A percentile compares a stretch with the other conserved stretches of the same genome.
Evolutionary conservation across 805 yeast species (phyloP).

Genomic region (Yarrowia alimentaria): DNA sequence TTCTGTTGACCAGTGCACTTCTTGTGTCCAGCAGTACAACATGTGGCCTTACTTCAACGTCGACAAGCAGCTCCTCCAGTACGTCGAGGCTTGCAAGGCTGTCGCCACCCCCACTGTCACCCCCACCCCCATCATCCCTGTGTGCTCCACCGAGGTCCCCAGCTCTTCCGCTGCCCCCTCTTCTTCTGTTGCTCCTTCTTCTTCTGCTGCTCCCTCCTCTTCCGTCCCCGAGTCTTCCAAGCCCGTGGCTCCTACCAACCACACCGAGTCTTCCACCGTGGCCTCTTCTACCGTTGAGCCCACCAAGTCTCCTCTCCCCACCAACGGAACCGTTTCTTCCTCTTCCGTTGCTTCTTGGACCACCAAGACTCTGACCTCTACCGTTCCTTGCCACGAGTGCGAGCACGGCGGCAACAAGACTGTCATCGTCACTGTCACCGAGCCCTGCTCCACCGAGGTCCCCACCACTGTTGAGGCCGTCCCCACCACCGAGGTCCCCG

Average conservation of each 20-base stretch:
- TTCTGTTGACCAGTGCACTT: slow-evolving; percentile 18
- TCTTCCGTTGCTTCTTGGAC: slow-evolving; percentile 27
- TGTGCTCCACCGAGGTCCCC: slow-evolving; percentile 63
- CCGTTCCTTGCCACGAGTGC: slow-evolving; percentile 33
- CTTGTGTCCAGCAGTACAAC: slow-evolving; percentile 24
- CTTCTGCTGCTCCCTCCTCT: slow-evolving; percentile 62
- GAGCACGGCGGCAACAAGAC: slow-evolving; percentile 30
- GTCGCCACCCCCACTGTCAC: slow-evolving; percentile 74
- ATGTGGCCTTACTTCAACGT: slow-evolving; percentile 21
- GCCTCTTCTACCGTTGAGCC: slow-evolving; percentile 24
- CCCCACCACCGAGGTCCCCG: slow-evolving; percentile 46
- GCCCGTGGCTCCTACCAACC: slow-evolving; percentile 36
- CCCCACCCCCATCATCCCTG: slow-evolving; percentile 67
- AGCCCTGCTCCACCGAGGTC: slow-evolving; percentile 36
- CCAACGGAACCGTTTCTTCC: slow-evolving; percentile 15
- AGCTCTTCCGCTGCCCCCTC: slow-evolving; percentile 77
- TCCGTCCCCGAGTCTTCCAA: slow-evolving; percentile 36
- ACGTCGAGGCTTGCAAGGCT: slow-evolving; percentile 26
- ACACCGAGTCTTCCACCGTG: slow-evolving; percentile 17
- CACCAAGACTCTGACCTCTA: slow-evolving; percentile 31
- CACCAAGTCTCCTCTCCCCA: slow-evolving; percentile 30
- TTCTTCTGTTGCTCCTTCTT: slow-evolving; percentile 79
- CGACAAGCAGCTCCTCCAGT: slow-evolving; percentile 24
- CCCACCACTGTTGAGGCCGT: slow-evolving; percentile 77
- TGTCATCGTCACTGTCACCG: slow-evolving; percentile 26